phyloP scores from a whole-genome alignment of 192 early-diverging fungal genomes.

The Coemansia sp. region DNA sequence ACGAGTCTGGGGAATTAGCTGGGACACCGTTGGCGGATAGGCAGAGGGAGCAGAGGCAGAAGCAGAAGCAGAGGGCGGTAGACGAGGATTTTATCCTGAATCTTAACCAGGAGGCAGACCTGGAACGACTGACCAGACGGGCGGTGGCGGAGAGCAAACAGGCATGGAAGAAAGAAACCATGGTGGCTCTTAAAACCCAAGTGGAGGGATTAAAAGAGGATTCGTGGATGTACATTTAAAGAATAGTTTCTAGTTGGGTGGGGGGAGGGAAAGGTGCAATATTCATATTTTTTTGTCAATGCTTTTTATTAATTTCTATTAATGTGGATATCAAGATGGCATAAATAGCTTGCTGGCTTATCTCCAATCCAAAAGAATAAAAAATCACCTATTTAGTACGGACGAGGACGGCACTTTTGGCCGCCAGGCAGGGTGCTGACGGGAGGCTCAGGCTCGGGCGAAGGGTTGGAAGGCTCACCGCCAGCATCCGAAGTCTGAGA shows the following conservation, averaged over 20 bases:
- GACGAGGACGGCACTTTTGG: constrained; percentile 9
- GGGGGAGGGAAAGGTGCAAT: not conserved
- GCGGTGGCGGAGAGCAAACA: constrained; percentile 18
- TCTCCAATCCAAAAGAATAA: too few species aligned
- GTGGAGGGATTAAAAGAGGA: constrained; percentile 31
- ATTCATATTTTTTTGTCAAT: too few species aligned
- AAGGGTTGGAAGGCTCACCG: constrained; percentile 2
- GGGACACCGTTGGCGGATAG: not conserved
- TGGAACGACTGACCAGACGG: constrained; percentile 32
- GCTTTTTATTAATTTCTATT: not conserved
- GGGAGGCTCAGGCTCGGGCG: not conserved
- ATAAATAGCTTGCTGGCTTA: too few species aligned
- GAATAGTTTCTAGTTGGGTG: too few species aligned
- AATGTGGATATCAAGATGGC: too few species aligned
- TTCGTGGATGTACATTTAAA: constrained; percentile 33
- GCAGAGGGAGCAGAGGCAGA: not conserved
- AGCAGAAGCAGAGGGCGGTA: not conserved
- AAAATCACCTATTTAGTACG: not conserved
- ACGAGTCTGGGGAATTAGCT: not conserved
- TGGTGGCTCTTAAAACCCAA: constrained; percentile 25
- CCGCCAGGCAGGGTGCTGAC: not conserved
- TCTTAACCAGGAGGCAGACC: constrained; percentile 40
- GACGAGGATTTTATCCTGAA: constrained; percentile 46
- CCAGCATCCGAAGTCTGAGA: constrained; percentile 1
- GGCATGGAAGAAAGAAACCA: constrained; percentile 27